phyloP scores from a whole-genome alignment of 805 yeast species.

The Saccharomyces eubayanus region DNA sequence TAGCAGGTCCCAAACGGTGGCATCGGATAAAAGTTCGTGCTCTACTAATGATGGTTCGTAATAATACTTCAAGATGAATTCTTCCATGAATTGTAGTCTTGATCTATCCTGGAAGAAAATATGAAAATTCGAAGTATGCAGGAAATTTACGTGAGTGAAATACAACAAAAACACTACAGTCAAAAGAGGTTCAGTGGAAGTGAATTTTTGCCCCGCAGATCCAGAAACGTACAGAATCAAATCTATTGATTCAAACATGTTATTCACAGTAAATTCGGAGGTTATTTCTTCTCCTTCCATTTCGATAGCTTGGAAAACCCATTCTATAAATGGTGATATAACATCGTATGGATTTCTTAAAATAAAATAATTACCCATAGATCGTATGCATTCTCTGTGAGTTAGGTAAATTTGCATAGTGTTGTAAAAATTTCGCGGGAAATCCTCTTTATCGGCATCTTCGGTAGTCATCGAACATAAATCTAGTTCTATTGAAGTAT shows the following conservation, averaged over 20 bases:
- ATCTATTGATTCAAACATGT: not conserved
- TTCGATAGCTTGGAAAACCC: constrained; percentile 4
- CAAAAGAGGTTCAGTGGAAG: not conserved
- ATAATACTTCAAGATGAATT: constrained; percentile 10
- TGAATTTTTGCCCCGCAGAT: not conserved
- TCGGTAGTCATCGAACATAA: not conserved
- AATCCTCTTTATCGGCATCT: constrained; percentile 5
- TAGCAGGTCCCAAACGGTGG: constrained; percentile 17
- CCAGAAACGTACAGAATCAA: not conserved
- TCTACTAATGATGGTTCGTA: not conserved
- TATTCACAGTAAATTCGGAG: not conserved
- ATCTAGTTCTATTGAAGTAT: not conserved
- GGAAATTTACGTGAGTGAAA: not conserved
- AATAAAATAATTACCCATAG: constrained; percentile 5
- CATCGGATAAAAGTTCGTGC: constrained; percentile 12
- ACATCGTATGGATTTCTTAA: constrained; percentile 2
- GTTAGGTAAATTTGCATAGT: constrained; percentile 11
- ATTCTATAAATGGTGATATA: constrained; percentile 1
- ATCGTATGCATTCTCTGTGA: constrained; percentile 3
- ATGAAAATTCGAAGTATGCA: not conserved
- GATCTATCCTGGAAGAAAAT: not conserved
- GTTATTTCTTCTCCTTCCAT: not conserved
- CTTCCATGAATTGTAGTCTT: not conserved
- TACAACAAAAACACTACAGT: not conserved
- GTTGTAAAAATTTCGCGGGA: constrained; percentile 14